Percentiles rank a stretch among this genome's conserved stretches.
Evolutionary conservation across 345 rosid species (phyloP).

Genomic region (Syzygium oleosum): DNA sequence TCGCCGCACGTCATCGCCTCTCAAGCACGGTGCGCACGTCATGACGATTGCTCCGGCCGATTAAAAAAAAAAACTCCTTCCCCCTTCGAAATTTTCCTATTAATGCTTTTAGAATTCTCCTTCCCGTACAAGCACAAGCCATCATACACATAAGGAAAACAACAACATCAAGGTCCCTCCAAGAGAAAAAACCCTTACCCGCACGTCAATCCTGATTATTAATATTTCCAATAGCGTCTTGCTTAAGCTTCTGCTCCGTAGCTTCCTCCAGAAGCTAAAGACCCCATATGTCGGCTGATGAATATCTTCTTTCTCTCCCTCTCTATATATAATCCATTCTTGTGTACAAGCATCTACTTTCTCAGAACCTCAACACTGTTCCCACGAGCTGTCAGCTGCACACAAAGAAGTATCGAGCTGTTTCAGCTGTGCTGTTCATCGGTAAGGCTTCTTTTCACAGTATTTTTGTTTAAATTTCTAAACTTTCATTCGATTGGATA

Average conservation of each 20-base stretch:
- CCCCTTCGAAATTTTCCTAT: background rate
- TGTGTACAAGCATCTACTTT: background rate
- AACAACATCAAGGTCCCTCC: background rate
- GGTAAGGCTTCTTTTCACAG: background rate
- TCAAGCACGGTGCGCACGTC: background rate
- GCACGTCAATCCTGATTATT: background rate
- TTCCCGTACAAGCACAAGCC: background rate
- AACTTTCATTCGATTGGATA: background rate
- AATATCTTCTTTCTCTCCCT: background rate
- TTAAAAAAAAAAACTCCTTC: background rate
- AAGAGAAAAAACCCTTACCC: background rate
- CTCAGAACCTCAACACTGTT: background rate
- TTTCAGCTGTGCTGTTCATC: background rate
- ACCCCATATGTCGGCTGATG: background rate
- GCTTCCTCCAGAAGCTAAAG: background rate
- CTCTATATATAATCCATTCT: background rate
- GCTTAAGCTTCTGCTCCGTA: background rate
- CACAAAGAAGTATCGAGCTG: background rate
- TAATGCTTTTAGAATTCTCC: background rate
- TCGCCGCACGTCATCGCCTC: rapidly evolving
- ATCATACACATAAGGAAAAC: background rate
- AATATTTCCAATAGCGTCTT: background rate
- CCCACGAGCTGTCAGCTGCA: background rate
- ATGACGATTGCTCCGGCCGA: rapidly evolving
- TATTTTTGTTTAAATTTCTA: background rate